Conservation (phyloP, 2,329 filamentous ascomycete genomes). For the Emmonsiellopsis sp. region DNA sequence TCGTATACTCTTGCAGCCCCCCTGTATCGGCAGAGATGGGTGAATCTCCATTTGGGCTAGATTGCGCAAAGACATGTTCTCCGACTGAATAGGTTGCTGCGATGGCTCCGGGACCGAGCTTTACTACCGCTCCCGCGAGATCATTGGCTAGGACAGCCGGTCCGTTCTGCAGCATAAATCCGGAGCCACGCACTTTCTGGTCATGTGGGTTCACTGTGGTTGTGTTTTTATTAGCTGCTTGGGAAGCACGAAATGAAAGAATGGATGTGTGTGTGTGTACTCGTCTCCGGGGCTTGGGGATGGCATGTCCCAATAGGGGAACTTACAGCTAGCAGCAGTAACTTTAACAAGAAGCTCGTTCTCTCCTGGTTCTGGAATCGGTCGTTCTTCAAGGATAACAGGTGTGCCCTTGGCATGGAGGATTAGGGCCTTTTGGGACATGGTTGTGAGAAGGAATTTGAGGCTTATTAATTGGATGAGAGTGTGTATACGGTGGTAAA, state of each 20-base stretch:
- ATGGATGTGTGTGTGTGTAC: not conserved
- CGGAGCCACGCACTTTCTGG: constrained; percentile 27
- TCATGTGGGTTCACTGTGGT: constrained; percentile 28
- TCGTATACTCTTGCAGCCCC: constrained; percentile 32
- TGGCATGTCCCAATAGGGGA: not conserved
- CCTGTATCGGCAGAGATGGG: not conserved
- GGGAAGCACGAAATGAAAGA: not conserved
- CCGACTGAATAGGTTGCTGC: constrained; percentile 18
- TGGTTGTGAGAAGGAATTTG: not conserved
- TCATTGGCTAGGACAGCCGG: constrained; percentile 29
- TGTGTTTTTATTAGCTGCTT: not conserved
- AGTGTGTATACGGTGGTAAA: too few relatives aligned
- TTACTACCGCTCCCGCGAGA: constrained; percentile 25
- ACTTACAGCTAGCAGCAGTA: constrained; percentile 9
- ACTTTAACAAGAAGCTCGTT: constrained; percentile 32
- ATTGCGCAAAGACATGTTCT: constrained; percentile 25
- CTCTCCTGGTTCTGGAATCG: constrained; percentile 22
- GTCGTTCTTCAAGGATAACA: constrained; percentile 13
- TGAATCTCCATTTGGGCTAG: constrained; percentile 7
- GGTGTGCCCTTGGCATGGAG: constrained; percentile 13
- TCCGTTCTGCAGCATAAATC: constrained; percentile 26
- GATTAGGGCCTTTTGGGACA: not conserved
- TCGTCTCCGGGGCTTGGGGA: not conserved
- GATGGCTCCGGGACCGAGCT: constrained; percentile 18
- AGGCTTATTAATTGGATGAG: too few relatives aligned